These are phyloP conservation scores for Afroboletus lepidellus DNA, from an alignment of 1,284 basidiomycete genomes.

Conservation along the genomic window DNA sequence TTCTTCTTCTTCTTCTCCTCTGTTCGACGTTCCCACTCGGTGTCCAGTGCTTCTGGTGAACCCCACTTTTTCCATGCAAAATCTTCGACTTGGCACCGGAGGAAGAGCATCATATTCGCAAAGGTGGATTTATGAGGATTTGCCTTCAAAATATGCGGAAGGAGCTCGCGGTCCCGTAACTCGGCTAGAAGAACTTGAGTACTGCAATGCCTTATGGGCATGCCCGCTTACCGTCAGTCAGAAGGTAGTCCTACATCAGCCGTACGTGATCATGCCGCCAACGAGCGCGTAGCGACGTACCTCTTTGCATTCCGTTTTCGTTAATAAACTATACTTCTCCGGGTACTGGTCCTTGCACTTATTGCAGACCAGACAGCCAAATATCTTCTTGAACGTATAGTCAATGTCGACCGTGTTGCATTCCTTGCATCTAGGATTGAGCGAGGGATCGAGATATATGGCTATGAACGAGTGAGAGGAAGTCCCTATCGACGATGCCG, in stretches of 20 bases:
- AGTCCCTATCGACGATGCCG: not conserved
- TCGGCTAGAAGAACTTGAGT: slow-evolving; percentile 59
- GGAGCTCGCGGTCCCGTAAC: slow-evolving; percentile 85
- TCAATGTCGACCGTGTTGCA: slow-evolving; percentile 87
- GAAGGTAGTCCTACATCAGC: slow-evolving; percentile 71
- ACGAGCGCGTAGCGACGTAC: slow-evolving; percentile 38
- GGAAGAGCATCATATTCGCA: slow-evolving; percentile 99
- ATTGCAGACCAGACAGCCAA: slow-evolving; percentile 84
- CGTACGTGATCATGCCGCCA: slow-evolving; percentile 4
- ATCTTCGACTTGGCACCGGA: slow-evolving; percentile 91
- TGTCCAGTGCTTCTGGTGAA: slow-evolving; percentile 86
- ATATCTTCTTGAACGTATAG: slow-evolving; percentile 75
- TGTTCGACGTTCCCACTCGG: slow-evolving; percentile 80
- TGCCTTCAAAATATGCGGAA: slow-evolving; percentile 93
- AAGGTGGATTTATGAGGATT: slow-evolving; percentile 98
- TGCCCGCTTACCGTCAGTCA: slow-evolving; percentile 73
- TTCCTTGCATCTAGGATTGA: slow-evolving; percentile 82
- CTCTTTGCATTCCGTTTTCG: slow-evolving; percentile 98
- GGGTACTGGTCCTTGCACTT: slow-evolving; percentile 86
- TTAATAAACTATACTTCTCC: slow-evolving; percentile 92
- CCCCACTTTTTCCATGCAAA: slow-evolving; percentile 99
- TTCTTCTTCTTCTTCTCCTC: slow-evolving; percentile 89
- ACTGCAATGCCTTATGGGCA: not conserved
- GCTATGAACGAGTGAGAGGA: slow-evolving; percentile 40
- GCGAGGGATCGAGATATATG: slow-evolving; percentile 60